A percentile compares a stretch with the other conserved stretches of the same genome.
Conservation (phyloP, 2,329 filamentous ascomycete genomes). For the Apiospora kogelbergensis region DNA sequence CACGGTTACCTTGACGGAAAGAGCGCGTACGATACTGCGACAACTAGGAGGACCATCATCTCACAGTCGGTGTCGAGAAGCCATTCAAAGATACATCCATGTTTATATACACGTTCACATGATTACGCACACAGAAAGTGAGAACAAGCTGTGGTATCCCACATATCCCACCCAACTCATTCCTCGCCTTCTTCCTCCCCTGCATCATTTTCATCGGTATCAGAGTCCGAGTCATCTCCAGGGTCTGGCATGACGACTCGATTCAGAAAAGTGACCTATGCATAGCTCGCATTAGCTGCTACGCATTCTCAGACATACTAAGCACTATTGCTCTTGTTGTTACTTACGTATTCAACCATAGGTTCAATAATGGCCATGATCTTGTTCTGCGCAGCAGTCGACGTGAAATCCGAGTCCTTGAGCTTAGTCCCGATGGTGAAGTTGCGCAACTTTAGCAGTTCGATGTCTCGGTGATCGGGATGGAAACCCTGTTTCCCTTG, state of each 20-base stretch:
- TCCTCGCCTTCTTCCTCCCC: not conserved
- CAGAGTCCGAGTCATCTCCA: constrained; percentile 39
- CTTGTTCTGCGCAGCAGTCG: constrained; percentile 61
- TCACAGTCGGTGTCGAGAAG: not conserved
- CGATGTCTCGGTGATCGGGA: constrained; percentile 74
- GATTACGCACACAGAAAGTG: not conserved
- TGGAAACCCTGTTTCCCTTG: constrained; percentile 62
- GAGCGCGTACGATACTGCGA: not conserved
- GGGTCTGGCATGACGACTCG: constrained; percentile 72
- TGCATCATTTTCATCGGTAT: not conserved
- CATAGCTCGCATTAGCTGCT: not conserved
- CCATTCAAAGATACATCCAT: not conserved
- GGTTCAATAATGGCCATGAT: constrained; percentile 64
- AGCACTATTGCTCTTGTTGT: not conserved
- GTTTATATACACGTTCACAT: not conserved
- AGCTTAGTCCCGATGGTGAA: constrained; percentile 73
- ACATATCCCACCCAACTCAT: not conserved
- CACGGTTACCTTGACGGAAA: not conserved
- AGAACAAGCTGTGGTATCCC: not conserved
- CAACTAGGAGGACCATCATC: too few relatives aligned
- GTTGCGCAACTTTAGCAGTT: constrained; percentile 75
- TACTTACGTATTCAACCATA: constrained; percentile 79
- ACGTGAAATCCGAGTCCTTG: constrained; percentile 63
- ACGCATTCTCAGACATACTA: too few relatives aligned
- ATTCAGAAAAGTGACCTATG: constrained; percentile 70